These are phyloP conservation scores for Arthrinium phaeospermum DNA, from an alignment of 2,329 filamentous ascomycete genomes.

Conservation along the genomic window DNA sequence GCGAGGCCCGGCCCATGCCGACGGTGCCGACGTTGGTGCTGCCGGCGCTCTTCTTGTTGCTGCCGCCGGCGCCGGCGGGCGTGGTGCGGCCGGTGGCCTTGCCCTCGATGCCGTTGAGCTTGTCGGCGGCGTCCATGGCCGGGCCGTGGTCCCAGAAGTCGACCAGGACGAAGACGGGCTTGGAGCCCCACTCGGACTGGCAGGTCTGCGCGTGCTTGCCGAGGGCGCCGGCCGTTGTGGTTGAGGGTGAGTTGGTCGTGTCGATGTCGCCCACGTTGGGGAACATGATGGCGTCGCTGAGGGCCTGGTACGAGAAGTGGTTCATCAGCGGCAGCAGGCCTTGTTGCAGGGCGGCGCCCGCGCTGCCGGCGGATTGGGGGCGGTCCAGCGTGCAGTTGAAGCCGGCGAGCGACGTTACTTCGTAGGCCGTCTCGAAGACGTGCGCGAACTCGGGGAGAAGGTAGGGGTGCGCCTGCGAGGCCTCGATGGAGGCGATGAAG, in stretches of 20 bases:
- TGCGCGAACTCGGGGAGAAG: conserved; percentile 68
- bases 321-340: conserved; percentile 76
- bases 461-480: conserved; percentile 55
- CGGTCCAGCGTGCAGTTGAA: conserved; percentile 78
- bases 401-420: conserved; percentile 63
- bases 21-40: conserved; percentile 27
- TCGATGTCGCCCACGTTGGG: conserved; percentile 66
- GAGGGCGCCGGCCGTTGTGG: conserved; percentile 56
- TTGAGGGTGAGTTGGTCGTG: conserved; percentile 69
- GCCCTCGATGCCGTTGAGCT: conserved; percentile 62
- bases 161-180: conserved; percentile 77
- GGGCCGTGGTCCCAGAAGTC: conserved; percentile 81
- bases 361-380: conserved; percentile 57
- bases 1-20: conserved; percentile 42
- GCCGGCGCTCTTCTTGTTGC: conserved; percentile 28
- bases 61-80: conserved; percentile 23
- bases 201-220: conserved; percentile 62
- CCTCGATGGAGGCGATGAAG: conserved; percentile 65
- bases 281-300: conserved; percentile 61
- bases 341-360: conserved; percentile 58
- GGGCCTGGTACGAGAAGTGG: conserved; percentile 73
- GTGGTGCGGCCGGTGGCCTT: conserved; percentile 42
- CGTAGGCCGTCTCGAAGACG: conserved; percentile 76
- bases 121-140: conserved; percentile 72
- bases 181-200: conserved; percentile 60